A percentile compares a stretch with the other conserved stretches of the same genome.
Evolutionary conservation across 1,284 basidiomycete genomes (phyloP).

Genomic region (Xerocomus cyaneibrunnescens): DNA sequence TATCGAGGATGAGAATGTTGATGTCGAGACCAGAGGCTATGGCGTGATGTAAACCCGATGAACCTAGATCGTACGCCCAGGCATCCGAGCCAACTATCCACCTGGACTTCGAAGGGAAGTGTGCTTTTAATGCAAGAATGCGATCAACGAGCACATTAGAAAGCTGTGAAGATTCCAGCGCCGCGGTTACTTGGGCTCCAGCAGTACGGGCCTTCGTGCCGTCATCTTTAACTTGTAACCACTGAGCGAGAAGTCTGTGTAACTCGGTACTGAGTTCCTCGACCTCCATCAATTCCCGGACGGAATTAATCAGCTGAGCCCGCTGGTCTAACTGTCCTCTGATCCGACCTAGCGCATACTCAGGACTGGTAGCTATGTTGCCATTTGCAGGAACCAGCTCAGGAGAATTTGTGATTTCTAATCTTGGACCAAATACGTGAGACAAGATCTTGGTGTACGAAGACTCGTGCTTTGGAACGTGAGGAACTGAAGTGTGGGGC

Average conservation of each 20-base stretch:
- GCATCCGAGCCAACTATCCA: constrained; percentile 99
- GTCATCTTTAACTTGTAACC: constrained; percentile 73
- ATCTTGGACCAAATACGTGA: constrained; percentile 79
- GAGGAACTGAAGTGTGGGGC: constrained; percentile 41
- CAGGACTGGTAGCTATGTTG: constrained; percentile 79
- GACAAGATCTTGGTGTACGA: constrained; percentile 90
- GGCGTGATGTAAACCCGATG: constrained; percentile 95
- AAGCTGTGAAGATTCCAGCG: constrained; percentile 48
- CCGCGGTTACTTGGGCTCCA: constrained; percentile 58
- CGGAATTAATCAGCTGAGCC: constrained; percentile 58
- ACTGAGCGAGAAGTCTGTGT: constrained; percentile 72
- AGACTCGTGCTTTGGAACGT: constrained; percentile 84
- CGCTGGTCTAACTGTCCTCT: constrained; percentile 79
- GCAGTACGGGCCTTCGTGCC: constrained; percentile 56
- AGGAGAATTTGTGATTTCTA: constrained; percentile 87
- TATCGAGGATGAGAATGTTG: constrained; percentile 96
- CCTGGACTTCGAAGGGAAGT: constrained; percentile 68
- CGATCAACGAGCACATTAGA: constrained; percentile 49
- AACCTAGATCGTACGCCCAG: constrained; percentile 96
- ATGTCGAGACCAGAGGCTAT: constrained; percentile 89
- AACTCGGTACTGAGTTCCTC: constrained; percentile 52
- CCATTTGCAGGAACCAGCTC: constrained; percentile 68
- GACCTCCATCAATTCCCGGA: constrained; percentile 59
- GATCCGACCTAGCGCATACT: constrained; percentile 92
- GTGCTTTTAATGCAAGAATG: constrained; percentile 58